Evolutionary conservation across 495 filamentous ascomycete species (phyloP).

Genomic region (Sabuloglossum arenarium): DNA sequence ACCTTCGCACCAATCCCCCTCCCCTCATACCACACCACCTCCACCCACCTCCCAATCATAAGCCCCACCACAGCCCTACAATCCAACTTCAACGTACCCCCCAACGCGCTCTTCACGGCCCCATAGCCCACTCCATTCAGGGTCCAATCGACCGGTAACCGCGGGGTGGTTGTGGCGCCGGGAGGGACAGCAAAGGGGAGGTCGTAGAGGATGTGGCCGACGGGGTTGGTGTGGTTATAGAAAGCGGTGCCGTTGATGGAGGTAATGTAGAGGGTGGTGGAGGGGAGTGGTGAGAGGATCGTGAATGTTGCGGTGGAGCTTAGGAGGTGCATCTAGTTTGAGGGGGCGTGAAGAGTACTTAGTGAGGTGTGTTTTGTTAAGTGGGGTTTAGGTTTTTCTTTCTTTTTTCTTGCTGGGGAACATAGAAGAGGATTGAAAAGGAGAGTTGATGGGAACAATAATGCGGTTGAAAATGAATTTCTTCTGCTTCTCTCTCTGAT

Average conservation of each 20-base stretch:
- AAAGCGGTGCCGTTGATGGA: slow-evolving; percentile 64
- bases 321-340: slow-evolving; percentile 49
- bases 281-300: slow-evolving; percentile 52
- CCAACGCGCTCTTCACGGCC: slow-evolving; percentile 61
- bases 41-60: slow-evolving; percentile 46
- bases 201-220: slow-evolving; percentile 57
- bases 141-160: slow-evolving; percentile 61
- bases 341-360: background rate
- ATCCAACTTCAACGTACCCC: slow-evolving; percentile 56
- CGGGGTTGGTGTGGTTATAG: slow-evolving; percentile 55
- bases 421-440: too few species aligned
- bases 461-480: background rate
- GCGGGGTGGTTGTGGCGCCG: slow-evolving; percentile 42
- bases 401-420: too few species aligned
- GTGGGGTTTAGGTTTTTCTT: background rate
- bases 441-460: background rate
- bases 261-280: slow-evolving; percentile 52
- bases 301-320: slow-evolving; percentile 75
- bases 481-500: background rate
- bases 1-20: slow-evolving; percentile 57
- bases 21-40: slow-evolving; percentile 47
- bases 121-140: slow-evolving; percentile 64
- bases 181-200: slow-evolving; percentile 60
- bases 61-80: slow-evolving; percentile 54
- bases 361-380: background rate